Base-by-base conservation (phyloP, 106 monocot species). In the Vanilla planifolia region DNA sequence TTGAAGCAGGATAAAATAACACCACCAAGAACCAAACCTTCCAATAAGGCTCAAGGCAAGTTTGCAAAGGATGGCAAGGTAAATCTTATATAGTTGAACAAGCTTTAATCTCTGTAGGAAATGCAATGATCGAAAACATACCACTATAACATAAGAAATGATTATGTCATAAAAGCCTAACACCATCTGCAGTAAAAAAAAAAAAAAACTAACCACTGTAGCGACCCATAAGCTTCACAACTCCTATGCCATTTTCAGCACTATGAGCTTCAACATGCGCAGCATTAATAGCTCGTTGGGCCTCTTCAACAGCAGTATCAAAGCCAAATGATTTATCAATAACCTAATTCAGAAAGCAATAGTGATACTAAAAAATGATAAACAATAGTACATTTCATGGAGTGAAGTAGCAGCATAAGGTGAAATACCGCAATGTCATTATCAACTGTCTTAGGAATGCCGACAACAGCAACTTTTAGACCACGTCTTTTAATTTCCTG, bases 261-360 rank as follows among this genome's bases (percentile, higher is more conserved):
- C 86, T 86, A 61, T 62, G 66, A 68, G 86, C 63, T 67, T 86
- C 86, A 4, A 86, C 86, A 62, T 86, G 86, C 51, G 86, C 86
- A 20, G 86, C 86, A 72, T 86, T 81, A 39, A 86, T 86, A n/a
- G 86, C 86, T 6, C 86, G 65, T 63, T 86, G 81, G 8, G 86
- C 86, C 68, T 86, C 86, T 75, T 86, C 86, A 14, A 86, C 86
- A 33, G 86, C 86, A 60, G 81, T 72, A 70, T 86, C 86, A 66
- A 86, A 86, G 16, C 86, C 86, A 72, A 86, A 86, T 32, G 86
- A 86, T 48, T 86, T 86, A 55, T 86, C 86, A 28, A 86, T 86
- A 47, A 78, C 86, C 86, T 86, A 51, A 59, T 40, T 37, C 19
- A 60, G 36, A 33, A 42, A 58, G 26, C 37, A 6, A 51, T 14